phyloP scores from a whole-genome alignment of 2,329 filamentous ascomycete genomes.

The Hypoxylon sp. region DNA sequence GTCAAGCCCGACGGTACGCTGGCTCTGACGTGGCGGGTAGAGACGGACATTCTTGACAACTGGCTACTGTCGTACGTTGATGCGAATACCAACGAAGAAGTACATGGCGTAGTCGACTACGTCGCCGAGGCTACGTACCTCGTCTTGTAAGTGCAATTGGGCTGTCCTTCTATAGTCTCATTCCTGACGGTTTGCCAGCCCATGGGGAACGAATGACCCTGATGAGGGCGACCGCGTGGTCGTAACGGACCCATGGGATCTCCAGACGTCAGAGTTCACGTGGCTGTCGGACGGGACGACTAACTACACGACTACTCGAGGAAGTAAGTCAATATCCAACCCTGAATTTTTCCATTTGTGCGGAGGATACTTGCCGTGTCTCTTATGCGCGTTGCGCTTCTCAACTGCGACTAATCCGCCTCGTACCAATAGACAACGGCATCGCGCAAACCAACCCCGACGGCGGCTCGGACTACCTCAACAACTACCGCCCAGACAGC shows the following conservation, averaged over 20 bases:
- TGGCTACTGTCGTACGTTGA: conserved; percentile 74
- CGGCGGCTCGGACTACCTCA: conserved; percentile 61
- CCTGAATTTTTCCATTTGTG: neutral
- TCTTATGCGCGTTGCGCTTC: neutral
- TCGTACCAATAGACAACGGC: conserved; percentile 62
- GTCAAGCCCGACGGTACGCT: conserved; percentile 63
- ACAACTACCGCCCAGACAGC: conserved; percentile 65
- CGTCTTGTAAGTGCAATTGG: conserved; percentile 62
- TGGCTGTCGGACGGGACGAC: conserved; percentile 66
- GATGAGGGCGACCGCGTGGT: conserved; percentile 62
- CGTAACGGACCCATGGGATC: conserved; percentile 65
- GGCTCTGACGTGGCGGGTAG: conserved; percentile 69
- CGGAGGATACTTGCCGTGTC: neutral
- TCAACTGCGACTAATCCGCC: conserved; percentile 15
- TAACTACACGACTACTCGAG: conserved; percentile 67
- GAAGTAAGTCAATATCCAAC: conserved; percentile 56
- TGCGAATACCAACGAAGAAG: conserved; percentile 60
- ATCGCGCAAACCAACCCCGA: conserved; percentile 68
- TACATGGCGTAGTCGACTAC: conserved; percentile 71
- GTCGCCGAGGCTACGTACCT: conserved; percentile 68
- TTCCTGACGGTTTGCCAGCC: conserved; percentile 52
- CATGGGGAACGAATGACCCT: conserved; percentile 70
- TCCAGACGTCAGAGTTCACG: conserved; percentile 63
- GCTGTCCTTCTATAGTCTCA: neutral
- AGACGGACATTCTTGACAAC: conserved; percentile 70